A percentile compares a stretch with the other conserved stretches of the same genome.
phyloP scores from a whole-genome alignment of 805 yeast genomes.

The Barnettozyma vustinii region DNA sequence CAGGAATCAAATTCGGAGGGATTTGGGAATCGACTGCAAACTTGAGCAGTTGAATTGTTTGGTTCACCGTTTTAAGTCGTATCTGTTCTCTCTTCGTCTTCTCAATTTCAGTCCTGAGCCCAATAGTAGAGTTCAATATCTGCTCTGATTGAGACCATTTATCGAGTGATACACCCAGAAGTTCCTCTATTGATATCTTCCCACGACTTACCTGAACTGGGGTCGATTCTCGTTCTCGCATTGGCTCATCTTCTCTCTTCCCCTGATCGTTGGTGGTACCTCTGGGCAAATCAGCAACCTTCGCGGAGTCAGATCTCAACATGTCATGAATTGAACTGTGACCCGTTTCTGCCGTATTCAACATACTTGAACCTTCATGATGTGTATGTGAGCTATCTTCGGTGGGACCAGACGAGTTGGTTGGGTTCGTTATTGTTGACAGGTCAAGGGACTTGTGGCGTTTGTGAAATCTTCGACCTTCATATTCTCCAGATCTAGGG shows the following conservation, averaged over 20 bases:
- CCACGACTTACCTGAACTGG: not conserved
- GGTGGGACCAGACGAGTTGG: not conserved
- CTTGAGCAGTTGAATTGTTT: slow-evolving; percentile 33
- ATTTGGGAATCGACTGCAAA: slow-evolving; percentile 32
- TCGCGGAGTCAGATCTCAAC: not conserved
- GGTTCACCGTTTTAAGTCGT: slow-evolving; percentile 27
- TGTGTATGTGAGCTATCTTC: not conserved
- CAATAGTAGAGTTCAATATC: slow-evolving; percentile 30
- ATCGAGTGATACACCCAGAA: slow-evolving; percentile 6
- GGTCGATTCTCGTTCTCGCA: not conserved
- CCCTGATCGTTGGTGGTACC: not conserved
- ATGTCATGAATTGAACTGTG: slow-evolving; percentile 1
- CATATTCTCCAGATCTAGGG: not conserved
- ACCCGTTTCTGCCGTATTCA: not conserved
- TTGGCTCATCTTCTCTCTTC: not conserved
- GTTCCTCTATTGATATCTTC: not conserved
- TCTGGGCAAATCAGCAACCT: not conserved
- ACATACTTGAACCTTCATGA: not conserved
- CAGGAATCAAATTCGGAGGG: slow-evolving; percentile 33
- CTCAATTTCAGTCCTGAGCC: slow-evolving; percentile 35
- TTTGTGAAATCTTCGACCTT: slow-evolving; percentile 11
- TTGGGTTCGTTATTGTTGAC: slow-evolving; percentile 1
- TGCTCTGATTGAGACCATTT: slow-evolving; percentile 36
- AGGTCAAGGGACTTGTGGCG: slow-evolving; percentile 14
- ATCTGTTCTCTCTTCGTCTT: slow-evolving; percentile 33